A percentile compares a stretch with the other conserved stretches of the same genome.
Conservation (phyloP, 2,329 filamentous ascomycete species). For the Colletotrichum sansevieriae region DNA sequence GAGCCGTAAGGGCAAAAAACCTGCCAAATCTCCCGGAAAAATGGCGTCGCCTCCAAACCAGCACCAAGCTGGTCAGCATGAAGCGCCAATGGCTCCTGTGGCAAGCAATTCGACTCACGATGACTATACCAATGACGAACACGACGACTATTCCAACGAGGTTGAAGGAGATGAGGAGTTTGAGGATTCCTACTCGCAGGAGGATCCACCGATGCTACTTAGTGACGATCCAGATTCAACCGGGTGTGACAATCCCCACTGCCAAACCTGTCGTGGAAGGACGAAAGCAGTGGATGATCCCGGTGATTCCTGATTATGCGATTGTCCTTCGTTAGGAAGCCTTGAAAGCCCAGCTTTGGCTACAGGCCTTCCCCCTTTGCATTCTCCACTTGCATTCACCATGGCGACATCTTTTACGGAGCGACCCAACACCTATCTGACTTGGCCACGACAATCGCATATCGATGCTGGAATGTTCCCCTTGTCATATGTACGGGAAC, state of each 20-base stretch:
- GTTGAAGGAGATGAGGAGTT: slow-evolving; percentile 20
- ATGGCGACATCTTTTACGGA: not conserved
- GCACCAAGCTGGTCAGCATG: slow-evolving; percentile 44
- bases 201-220: slow-evolving; percentile 40
- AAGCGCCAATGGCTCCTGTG: slow-evolving; percentile 44
- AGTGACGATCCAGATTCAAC: slow-evolving; percentile 40
- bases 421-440: not conserved
- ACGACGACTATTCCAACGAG: slow-evolving; percentile 31
- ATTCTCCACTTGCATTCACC: not conserved
- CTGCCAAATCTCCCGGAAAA: slow-evolving; percentile 74
- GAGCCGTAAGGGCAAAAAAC: slow-evolving; percentile 89
- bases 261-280: slow-evolving; percentile 18
- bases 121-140: slow-evolving; percentile 51
- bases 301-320: slow-evolving; percentile 22
- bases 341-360: not conserved
- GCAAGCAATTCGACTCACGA: slow-evolving; percentile 56
- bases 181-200: slow-evolving; percentile 32
- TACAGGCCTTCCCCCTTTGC: not conserved
- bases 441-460: not conserved
- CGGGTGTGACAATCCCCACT: slow-evolving; percentile 18
- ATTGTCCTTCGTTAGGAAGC: slow-evolving; percentile 3
- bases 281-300: slow-evolving; percentile 28
- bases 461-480: not conserved
- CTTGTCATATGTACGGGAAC: too few species aligned
- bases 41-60: slow-evolving; percentile 42